Conservation (phyloP, 2,329 filamentous ascomycete genomes). For the Ophiocordyceps sinensis region DNA sequence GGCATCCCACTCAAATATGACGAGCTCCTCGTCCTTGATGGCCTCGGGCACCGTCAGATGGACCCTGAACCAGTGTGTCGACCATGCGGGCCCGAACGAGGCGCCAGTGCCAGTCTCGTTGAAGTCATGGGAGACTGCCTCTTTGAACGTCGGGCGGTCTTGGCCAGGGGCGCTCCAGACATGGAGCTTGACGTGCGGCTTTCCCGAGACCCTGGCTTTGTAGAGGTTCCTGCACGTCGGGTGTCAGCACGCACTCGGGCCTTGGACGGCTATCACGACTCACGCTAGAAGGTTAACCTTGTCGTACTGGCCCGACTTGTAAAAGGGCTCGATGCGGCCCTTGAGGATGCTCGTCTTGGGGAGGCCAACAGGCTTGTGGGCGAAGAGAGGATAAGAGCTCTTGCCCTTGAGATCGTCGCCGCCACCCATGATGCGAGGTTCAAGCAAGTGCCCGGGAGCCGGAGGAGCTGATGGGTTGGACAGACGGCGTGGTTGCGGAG, state of each 20-base stretch:
- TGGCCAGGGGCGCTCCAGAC: conserved; percentile 75
- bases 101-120: conserved; percentile 59
- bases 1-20: conserved; percentile 96
- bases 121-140: conserved; percentile 65
- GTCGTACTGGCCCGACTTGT: conserved; percentile 63
- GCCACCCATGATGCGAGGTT: conserved; percentile 34
- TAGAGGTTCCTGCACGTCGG: conserved; percentile 19
- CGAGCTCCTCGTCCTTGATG: conserved; percentile 58
- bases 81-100: conserved; percentile 87
- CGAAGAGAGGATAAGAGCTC: conserved; percentile 37
- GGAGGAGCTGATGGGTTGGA: conserved; percentile 24
- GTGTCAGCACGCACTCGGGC: conserved; percentile 3
- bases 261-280: conserved; percentile 12
- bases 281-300: conserved; percentile 60
- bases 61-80: conserved; percentile 94
- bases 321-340: conserved; percentile 71
- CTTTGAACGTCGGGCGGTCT: conserved; percentile 70
- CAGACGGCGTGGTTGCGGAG: conserved; percentile 11
- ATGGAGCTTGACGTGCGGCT: conserved; percentile 66
- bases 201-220: conserved; percentile 38
- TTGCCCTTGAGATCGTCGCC: conserved; percentile 27
- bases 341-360: conserved; percentile 77
- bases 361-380: conserved; percentile 49
- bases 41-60: conserved; percentile 61
- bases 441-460: conserved; percentile 13